Conservation (phyloP, 768 basidiomycete genomes). For the Chalciporus sphaerocephalus region DNA sequence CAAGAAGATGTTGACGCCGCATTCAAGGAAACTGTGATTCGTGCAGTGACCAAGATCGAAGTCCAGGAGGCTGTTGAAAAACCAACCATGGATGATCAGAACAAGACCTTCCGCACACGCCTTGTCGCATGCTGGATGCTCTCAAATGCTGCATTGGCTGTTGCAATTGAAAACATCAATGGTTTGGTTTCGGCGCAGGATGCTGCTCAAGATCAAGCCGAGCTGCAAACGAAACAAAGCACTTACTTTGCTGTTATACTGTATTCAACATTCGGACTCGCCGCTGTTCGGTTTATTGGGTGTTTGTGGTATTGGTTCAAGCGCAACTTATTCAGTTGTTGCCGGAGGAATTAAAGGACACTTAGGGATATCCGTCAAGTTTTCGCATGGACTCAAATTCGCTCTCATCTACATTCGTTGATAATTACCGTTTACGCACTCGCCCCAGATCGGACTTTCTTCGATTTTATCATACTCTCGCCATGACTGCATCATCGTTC, state of each 20-base stretch:
- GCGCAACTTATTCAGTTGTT: conserved; percentile 78
- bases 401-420: conserved; percentile 33
- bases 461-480: conserved; percentile 23
- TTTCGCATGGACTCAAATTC: conserved; percentile 24
- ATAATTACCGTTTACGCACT: conserved; percentile 18
- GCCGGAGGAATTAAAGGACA: conserved; percentile 58
- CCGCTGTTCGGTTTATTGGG: conserved; percentile 73
- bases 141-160: conserved; percentile 61
- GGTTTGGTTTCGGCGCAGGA: conserved; percentile 46
- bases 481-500: conserved; percentile 12
- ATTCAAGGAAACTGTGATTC: conserved; percentile 89
- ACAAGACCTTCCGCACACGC: conserved; percentile 90
- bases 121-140: conserved; percentile 83
- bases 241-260: conserved; percentile 75
- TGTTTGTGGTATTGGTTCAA: conserved; percentile 81
- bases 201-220: conserved; percentile 36
- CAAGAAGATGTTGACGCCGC: conserved; percentile 87
- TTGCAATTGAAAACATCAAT: conserved; percentile 73
- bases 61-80: conserved; percentile 66
- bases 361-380: conserved; percentile 13
- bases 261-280: conserved; percentile 72
- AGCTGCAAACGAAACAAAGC: conserved; percentile 47
- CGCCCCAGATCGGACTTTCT: conserved; percentile 16
- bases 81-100: conserved; percentile 83
- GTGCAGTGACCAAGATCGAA: conserved; percentile 74